Conservation (phyloP, 2,329 filamentous ascomycete genomes). For the Orbilia ellipsospora region DNA sequence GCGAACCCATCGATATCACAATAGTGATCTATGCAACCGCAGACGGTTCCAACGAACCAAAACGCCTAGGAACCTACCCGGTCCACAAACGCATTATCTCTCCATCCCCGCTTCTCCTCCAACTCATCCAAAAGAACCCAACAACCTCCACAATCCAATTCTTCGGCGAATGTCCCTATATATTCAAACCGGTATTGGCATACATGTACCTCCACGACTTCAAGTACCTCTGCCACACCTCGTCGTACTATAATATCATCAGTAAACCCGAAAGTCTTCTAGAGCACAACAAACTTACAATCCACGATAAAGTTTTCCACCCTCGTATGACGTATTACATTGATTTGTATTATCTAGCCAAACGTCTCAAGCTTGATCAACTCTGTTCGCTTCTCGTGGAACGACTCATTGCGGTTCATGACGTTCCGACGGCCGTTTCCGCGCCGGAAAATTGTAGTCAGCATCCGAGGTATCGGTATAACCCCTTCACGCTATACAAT, state of each 20-base stretch:
- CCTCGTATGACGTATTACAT: conserved; percentile 29
- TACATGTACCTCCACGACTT: conserved; percentile 39
- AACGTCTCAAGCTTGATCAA: conserved; percentile 1
- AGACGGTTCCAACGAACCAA: neutral
- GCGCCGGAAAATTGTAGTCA: conserved; percentile 13
- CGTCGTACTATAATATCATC: conserved; percentile 1
- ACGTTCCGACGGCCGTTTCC: conserved; percentile 12
- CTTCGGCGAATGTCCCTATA: conserved; percentile 2
- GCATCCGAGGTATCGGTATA: conserved; percentile 9
- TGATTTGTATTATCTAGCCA: conserved; percentile 17
- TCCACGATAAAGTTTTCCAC: conserved; percentile 14
- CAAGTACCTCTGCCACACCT: conserved; percentile 12
- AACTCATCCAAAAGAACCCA: conserved; percentile 1
- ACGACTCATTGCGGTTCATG: conserved; percentile 19
- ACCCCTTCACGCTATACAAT: conserved; percentile 32
- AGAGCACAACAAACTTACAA: neutral
- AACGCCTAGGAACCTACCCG: conserved; percentile 1
- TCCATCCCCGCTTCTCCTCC: conserved; percentile 7
- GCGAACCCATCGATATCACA: conserved; percentile 15
- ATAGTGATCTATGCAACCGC: neutral
- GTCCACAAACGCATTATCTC: conserved; percentile 28
- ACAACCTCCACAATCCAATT: neutral
- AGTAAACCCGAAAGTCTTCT: neutral
- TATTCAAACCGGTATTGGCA: conserved; percentile 16
- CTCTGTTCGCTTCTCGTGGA: conserved; percentile 22